Evolutionary conservation across 176 grass and related monocot genomes (phyloP), one percentile per base, ranked within the genome.

Genomic region (Melocanna baccifera): DNA sequence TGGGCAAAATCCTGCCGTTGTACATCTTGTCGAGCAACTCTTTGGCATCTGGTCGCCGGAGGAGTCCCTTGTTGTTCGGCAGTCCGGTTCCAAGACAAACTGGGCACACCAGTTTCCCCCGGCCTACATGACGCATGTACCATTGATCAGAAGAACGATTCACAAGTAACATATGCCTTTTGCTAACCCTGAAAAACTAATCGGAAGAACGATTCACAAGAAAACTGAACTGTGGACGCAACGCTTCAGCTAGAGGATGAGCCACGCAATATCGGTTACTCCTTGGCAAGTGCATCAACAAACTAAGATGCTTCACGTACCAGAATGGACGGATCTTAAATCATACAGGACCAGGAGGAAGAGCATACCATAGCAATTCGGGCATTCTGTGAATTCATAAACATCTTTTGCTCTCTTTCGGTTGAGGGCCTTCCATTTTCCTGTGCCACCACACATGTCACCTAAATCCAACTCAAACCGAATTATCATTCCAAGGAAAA

Each of bases 341-440:
- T 15, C 30, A 34, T 30, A 37, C 16, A 51, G 56, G 20, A n/a
- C 29, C 9, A 28, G 37, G 62, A 19, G 8, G 13, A 72, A 67
- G 4, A 37, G 12, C 82, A 76, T 92, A 99, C 97, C 97, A n/a
- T 99, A 96, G 75, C 97, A 99, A 62, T 99, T 96, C 9, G 97
- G 97, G 69, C 97, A 99, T 43, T 99, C 97, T 3, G 97, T 96
- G 47, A 99, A 99, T 84, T 91, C 86, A 51, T 99, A 99, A 7
- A 99, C 90, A 92, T 99, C 96, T 85, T 99, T 99, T 71, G 96
- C 96, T 66, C 96, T 89, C 66, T 99, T 99, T 69, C 96, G 85
- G 39, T 99, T 99, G 25, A 99, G 96, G 76, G 93, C 97, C 75
- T 99, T 99, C 97, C 97, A 99, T 90, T 96, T 99, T 37, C 97